Percentiles rank a stretch among this genome's conserved stretches.
phyloP scores from a whole-genome alignment of 2,329 filamentous ascomycete species.

The Fusarium oligoseptatum region DNA sequence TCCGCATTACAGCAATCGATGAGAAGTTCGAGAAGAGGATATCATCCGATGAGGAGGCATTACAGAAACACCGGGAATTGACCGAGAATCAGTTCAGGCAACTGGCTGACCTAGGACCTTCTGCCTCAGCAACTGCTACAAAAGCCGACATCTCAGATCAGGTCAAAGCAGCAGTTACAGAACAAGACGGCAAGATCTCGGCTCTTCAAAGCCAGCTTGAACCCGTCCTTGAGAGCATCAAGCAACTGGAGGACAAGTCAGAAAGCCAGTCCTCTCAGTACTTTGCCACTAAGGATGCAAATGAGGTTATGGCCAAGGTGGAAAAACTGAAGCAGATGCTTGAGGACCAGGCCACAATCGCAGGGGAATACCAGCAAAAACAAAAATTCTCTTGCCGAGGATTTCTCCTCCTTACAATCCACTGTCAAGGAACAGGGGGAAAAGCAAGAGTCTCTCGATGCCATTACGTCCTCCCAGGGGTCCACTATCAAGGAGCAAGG shows the following conservation, averaged over 20 bases:
- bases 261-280: neutral
- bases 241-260: slow-evolving; percentile 3
- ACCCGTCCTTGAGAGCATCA: neutral
- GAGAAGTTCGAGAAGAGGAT: slow-evolving; percentile 8
- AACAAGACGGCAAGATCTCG: slow-evolving; percentile 16
- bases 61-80: slow-evolving; percentile 3
- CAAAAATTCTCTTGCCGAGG: slow-evolving; percentile 9
- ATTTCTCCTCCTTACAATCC: slow-evolving; percentile 9
- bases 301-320: neutral
- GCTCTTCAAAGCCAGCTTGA: slow-evolving; percentile 11
- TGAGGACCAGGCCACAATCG: neutral
- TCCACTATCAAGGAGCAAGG: neutral
- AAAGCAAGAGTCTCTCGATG: slow-evolving; percentile 11
- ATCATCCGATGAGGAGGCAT: neutral
- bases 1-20: slow-evolving; percentile 9
- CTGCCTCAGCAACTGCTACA: neutral
- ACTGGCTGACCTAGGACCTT: neutral
- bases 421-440: slow-evolving; percentile 3
- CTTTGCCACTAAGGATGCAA: neutral
- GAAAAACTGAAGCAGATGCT: neutral
- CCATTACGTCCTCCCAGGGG: slow-evolving; percentile 6
- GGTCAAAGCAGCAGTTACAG: slow-evolving; percentile 9
- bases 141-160: neutral
- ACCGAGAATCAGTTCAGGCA: slow-evolving; percentile 6
- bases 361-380: slow-evolving; percentile 19